Evolutionary conservation across 192 early-diverging fungal genomes (phyloP).

Genomic region (Mortierella claussenii): DNA sequence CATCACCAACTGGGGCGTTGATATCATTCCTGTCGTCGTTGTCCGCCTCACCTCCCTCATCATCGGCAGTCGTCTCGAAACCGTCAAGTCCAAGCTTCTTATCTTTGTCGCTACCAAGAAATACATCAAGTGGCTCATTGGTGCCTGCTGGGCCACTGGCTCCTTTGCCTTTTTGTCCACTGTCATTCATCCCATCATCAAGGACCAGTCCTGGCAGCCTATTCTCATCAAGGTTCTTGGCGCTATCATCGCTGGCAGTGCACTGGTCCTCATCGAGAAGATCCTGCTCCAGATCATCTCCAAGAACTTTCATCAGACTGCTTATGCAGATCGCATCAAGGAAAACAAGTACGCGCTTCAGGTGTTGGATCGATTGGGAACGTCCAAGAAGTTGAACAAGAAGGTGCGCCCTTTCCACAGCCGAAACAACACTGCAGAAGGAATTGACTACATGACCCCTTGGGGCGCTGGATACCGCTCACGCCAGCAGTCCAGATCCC

Average conservation of each 20-base stretch:
- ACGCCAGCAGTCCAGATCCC: slow-evolving; percentile 42
- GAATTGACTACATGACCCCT: slow-evolving; percentile 33
- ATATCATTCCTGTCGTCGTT: slow-evolving; percentile 63
- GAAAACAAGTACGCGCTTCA: slow-evolving; percentile 67
- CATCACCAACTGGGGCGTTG: slow-evolving; percentile 55
- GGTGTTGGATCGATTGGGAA: slow-evolving; percentile 68
- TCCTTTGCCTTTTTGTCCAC: slow-evolving; percentile 66
- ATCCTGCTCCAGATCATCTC: slow-evolving; percentile 70
- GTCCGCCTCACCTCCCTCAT: slow-evolving; percentile 59
- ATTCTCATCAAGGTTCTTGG: slow-evolving; percentile 66
- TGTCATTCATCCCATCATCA: slow-evolving; percentile 55
- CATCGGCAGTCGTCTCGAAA: slow-evolving; percentile 58
- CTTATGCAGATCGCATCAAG: slow-evolving; percentile 72
- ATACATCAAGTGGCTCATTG: slow-evolving; percentile 67
- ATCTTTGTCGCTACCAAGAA: slow-evolving; percentile 65
- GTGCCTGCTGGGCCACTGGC: slow-evolving; percentile 59
- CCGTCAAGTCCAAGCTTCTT: slow-evolving; percentile 61
- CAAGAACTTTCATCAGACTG: slow-evolving; percentile 70
- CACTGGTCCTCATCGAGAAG: slow-evolving; percentile 67
- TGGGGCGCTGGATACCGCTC: slow-evolving; percentile 33
- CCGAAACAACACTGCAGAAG: slow-evolving; percentile 45
- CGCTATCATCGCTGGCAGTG: slow-evolving; percentile 58
- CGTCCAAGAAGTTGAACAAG: slow-evolving; percentile 53
- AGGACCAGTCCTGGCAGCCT: slow-evolving; percentile 56
- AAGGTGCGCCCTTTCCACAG: slow-evolving; percentile 27